Evolutionary conservation across 805 yeast genomes (phyloP).

Genomic region (Kodamaea kakaduensis): DNA sequence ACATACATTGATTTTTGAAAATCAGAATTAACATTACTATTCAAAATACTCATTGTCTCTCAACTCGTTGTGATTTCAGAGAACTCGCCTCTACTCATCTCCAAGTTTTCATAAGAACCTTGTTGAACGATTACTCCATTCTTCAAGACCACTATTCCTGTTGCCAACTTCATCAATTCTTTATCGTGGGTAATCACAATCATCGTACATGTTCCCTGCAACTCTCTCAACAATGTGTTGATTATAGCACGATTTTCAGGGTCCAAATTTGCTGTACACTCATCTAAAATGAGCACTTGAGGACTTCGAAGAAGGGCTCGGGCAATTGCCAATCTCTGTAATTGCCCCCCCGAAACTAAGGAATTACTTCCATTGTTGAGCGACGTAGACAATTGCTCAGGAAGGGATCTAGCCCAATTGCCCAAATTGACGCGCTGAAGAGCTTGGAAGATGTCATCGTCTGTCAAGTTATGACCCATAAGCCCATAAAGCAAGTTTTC

Average conservation of each 20-base stretch:
- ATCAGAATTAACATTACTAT: too few relatives aligned
- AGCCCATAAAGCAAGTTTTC: slow-evolving; percentile 72
- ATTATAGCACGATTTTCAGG: slow-evolving; percentile 51
- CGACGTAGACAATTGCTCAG: slow-evolving; percentile 55
- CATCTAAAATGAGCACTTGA: slow-evolving; percentile 69
- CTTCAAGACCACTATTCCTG: slow-evolving; percentile 45
- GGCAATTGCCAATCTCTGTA: slow-evolving; percentile 80
- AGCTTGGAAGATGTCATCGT: slow-evolving; percentile 30
- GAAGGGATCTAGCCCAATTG: slow-evolving; percentile 51
- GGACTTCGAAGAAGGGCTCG: slow-evolving; percentile 74
- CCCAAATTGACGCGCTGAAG: slow-evolving; percentile 48
- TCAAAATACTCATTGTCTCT: too few relatives aligned
- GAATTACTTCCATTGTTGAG: slow-evolving; percentile 46
- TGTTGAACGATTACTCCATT: slow-evolving; percentile 47
- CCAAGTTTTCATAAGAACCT: slow-evolving; percentile 36
- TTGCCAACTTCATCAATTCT: slow-evolving; percentile 60
- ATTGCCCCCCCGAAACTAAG: slow-evolving; percentile 83
- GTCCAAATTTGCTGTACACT: slow-evolving; percentile 87
- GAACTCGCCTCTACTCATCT: slow-evolving; percentile 23
- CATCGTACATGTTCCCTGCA: slow-evolving; percentile 32
- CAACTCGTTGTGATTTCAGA: too few relatives aligned
- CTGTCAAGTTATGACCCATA: slow-evolving; percentile 15
- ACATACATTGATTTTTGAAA: too few relatives aligned
- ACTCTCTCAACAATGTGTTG: slow-evolving; percentile 39
- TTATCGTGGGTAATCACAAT: slow-evolving; percentile 72